phyloP scores from a whole-genome alignment of 805 yeast species.

The Candida montana region DNA sequence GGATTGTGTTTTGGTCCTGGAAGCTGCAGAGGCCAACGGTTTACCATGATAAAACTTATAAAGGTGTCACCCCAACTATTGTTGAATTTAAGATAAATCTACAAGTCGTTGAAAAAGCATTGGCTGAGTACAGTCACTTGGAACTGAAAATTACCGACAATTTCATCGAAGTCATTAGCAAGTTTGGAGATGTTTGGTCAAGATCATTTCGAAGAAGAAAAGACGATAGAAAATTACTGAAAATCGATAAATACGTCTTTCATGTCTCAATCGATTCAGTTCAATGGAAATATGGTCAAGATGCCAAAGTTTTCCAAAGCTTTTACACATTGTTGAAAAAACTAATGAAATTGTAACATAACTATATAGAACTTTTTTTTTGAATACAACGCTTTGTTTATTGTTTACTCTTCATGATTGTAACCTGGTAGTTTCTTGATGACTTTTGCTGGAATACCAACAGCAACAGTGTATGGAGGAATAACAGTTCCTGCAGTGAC shows the following conservation, averaged over 20 bases:
- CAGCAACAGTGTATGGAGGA: slow-evolving; percentile 50
- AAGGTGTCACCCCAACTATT: slow-evolving; percentile 9
- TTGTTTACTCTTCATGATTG: slow-evolving; percentile 6
- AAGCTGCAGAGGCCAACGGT: slow-evolving; percentile 11
- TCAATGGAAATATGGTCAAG: slow-evolving; percentile 18
- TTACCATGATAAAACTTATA: slow-evolving; percentile 3
- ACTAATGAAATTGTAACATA: neutral
- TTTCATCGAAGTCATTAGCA: neutral
- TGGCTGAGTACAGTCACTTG: neutral
- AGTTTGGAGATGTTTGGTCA: slow-evolving; percentile 23
- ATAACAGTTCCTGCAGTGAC: slow-evolving; percentile 47
- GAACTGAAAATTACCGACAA: neutral
- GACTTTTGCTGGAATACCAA: slow-evolving; percentile 59
- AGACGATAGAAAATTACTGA: neutral
- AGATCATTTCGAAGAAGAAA: slow-evolving; percentile 19
- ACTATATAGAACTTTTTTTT: too few relatives aligned
- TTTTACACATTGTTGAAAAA: slow-evolving; percentile 16
- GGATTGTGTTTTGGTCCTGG: slow-evolving; percentile 25
- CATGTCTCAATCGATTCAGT: slow-evolving; percentile 8
- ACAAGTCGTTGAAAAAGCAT: neutral
- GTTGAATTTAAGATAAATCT: slow-evolving; percentile 15
- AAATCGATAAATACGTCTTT: slow-evolving; percentile 9
- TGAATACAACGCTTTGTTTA: neutral
- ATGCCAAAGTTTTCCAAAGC: slow-evolving; percentile 17
- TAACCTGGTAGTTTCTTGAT: slow-evolving; percentile 27